Evolutionary conservation across 345 rosid species (phyloP).

Genomic region (Brassica napus): DNA sequence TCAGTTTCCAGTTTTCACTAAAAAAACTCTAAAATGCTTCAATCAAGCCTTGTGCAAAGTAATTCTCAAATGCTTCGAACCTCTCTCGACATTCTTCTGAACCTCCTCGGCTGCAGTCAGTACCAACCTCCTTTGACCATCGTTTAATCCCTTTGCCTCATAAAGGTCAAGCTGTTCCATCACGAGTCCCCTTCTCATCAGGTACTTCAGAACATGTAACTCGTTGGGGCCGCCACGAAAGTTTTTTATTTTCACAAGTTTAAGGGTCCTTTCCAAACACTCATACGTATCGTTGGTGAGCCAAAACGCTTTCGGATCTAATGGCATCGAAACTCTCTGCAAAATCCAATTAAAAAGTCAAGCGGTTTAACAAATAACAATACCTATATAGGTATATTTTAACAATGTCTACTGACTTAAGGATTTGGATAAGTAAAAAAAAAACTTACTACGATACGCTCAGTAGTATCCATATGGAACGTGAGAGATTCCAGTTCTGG

Average conservation of each 20-base stretch:
- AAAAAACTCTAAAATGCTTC: background rate
- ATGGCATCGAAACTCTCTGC: background rate
- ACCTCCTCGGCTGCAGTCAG: background rate
- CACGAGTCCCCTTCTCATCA: conserved; percentile 25
- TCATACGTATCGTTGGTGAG: background rate
- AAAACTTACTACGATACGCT: conserved; percentile 35
- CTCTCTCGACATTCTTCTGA: background rate
- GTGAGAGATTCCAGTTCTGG: conserved; percentile 43
- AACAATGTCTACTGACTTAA: no score
- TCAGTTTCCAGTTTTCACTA: background rate
- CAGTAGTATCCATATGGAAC: conserved; percentile 32
- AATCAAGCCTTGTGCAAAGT: conserved; percentile 10
- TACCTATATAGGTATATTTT: background rate
- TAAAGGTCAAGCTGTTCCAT: conserved; percentile 38
- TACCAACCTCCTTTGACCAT: background rate
- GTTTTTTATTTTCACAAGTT: conserved; percentile 40
- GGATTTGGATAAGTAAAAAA: background rate
- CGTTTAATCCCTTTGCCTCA: conserved; percentile 6
- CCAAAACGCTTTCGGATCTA: background rate
- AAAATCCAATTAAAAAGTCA: background rate
- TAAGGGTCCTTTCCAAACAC: conserved; percentile 40
- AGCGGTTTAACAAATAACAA: background rate
- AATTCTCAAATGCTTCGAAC: background rate
- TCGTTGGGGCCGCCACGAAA: conserved; percentile 27
- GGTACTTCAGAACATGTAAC: conserved; percentile 27